Evolutionary conservation across 1,284 basidiomycete genomes (phyloP), one percentile per base, ranked within the genome.

Genomic region (Kwoniella shivajii): DNA sequence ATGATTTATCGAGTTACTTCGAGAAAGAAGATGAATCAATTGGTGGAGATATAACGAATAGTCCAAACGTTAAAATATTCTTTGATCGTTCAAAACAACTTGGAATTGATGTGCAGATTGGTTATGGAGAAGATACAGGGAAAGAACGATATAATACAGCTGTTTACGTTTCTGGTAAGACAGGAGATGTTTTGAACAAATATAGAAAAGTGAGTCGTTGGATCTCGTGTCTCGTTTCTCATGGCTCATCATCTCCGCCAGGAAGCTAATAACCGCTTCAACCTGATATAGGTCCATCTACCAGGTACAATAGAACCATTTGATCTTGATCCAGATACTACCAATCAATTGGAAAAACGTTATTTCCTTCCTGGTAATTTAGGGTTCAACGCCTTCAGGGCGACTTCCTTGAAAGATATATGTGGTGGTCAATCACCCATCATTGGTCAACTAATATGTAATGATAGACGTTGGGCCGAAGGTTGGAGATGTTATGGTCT

Each of bases 291-390:
- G 59, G 61, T 74, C 6, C 70, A 72, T 43, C 52, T 71, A 4
- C 69, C 70, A 6, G 70, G 72, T 24, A 67, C 66, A 13, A 38
- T 59, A 18, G 71, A 74, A 58, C 72, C 72, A 2, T 74, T 71
- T 59, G 62, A 63, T 45, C 46, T 61, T 18, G 55, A 65, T 20
- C 66, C 69, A 0, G 49, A 56, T 24, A 72, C 69, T n/a, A 71
- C 69, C 10, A 72, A 74, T 46, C 72, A 74, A 59, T 66, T 74
- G 20, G 72, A 74, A 56, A 74, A 74, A 54, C 60, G 71, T 34
- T 72, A 73, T 51, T 74, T 73, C 54, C 55, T 64, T 16, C 71
- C 68, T 1, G 72, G 72, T 4, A 56, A 73, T 43, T 57, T 69
- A 20, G 68, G 70, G 13, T 73, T 73, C 61, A 49, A 63, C 5